Percentiles rank a stretch among this genome's conserved stretches.
phyloP scores from a whole-genome alignment of 306 rosid genomes.

The Sechiopsis laciniata region DNA sequence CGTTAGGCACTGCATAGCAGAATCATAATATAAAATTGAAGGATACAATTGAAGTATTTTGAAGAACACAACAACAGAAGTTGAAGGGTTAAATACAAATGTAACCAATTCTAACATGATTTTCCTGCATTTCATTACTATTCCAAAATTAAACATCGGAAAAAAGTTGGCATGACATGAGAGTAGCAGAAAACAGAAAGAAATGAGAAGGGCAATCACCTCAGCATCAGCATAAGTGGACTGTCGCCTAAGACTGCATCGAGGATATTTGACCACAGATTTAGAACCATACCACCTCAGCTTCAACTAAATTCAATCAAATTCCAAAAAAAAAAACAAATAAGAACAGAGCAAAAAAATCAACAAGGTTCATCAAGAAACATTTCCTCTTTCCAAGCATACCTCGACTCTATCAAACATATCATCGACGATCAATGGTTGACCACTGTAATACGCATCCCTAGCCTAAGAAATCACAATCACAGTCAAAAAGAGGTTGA shows the following conservation, averaged over 20 bases:
- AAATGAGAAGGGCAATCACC: slow-evolving; percentile 42
- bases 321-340: neutral
- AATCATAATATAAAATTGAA: neutral
- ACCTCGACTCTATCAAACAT: slow-evolving; percentile 95
- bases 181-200: neutral
- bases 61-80: neutral
- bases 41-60: no score
- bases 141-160: neutral
- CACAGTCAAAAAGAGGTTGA: neutral
- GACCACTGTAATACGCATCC: slow-evolving; percentile 82
- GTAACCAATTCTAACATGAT: neutral
- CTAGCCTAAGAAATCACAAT: slow-evolving; percentile 45
- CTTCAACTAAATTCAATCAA: slow-evolving; percentile 51
- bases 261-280: slow-evolving; percentile 73
- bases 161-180: no score
- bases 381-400: neutral
- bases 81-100: no score
- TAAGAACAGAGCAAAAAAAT: neutral
- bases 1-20: neutral
- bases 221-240: slow-evolving; percentile 81
- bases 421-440: slow-evolving; percentile 89
- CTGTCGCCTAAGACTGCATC: slow-evolving; percentile 82
- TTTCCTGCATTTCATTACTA: neutral
- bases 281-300: slow-evolving; percentile 74
- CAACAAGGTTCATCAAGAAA: neutral